These are phyloP conservation scores for Solanum verrucosum DNA, from an alignment of 257 asterid species.

Conservation along the genomic window DNA sequence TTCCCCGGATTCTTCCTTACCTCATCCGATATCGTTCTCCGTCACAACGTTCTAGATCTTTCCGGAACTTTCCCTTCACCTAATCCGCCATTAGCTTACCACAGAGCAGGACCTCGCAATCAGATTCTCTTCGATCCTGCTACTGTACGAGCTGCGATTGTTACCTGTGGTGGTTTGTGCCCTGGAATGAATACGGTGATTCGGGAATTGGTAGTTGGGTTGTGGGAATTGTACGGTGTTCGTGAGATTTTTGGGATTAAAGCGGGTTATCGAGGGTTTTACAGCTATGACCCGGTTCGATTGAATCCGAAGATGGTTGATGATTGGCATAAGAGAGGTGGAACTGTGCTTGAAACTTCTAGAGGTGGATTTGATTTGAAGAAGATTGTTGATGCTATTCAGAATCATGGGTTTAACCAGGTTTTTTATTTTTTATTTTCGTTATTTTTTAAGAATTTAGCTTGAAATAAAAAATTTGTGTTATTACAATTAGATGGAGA, in stretches of 20 bases:
- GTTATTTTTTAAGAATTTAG: neutral
- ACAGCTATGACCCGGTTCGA: conserved; percentile 28
- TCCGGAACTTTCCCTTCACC: conserved; percentile 15
- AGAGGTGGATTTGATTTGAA: conserved; percentile 69
- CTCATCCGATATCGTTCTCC: conserved; percentile 48
- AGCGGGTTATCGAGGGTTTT: conserved; percentile 73
- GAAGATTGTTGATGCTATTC: conserved; percentile 50
- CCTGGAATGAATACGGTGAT: conserved; percentile 87
- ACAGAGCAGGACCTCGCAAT: conserved; percentile 77
- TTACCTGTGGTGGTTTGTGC: conserved; percentile 84
- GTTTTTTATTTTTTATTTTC: conserved; percentile 1
- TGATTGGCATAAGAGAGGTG: conserved; percentile 67
- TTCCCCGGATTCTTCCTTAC: neutral
- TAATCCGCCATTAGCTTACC: conserved; percentile 32
- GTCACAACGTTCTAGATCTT: conserved; percentile 45
- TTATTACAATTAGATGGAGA: too few relatives aligned
- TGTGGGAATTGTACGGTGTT: conserved; percentile 74
- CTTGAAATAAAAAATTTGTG: neutral
- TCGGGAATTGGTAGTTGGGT: conserved; percentile 74
- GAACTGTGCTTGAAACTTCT: conserved; percentile 60
- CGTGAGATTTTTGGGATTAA: conserved; percentile 46
- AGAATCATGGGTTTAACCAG: conserved; percentile 58
- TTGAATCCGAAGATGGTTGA: conserved; percentile 51
- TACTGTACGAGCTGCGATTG: conserved; percentile 51
- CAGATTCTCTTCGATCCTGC: conserved; percentile 31